A percentile compares a stretch with the other conserved stretches of the same genome.
These are phyloP conservation scores for Boechera stricta DNA, from an alignment of 345 rosid genomes.

Conservation along the genomic window DNA sequence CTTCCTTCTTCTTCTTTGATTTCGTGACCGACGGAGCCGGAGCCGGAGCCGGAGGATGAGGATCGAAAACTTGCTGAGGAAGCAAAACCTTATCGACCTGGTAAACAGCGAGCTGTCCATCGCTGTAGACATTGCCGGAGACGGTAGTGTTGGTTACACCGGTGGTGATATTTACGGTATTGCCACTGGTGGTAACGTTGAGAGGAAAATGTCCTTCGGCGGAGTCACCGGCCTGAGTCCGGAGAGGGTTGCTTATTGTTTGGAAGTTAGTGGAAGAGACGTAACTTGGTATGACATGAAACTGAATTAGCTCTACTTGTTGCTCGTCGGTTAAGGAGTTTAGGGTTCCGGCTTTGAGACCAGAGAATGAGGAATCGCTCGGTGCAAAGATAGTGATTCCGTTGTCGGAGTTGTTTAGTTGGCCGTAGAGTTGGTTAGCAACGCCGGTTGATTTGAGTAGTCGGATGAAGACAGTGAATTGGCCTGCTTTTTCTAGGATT, in stretches of 20 bases:
- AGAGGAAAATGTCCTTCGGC: conserved; percentile 51
- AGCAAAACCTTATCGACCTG: conserved; percentile 52
- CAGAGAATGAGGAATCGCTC: conserved; percentile 51
- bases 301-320: conserved; percentile 51
- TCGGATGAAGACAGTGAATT: conserved; percentile 56
- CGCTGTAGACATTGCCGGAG: conserved; percentile 52
- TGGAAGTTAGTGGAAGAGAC: conserved; percentile 50
- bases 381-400: conserved; percentile 61
- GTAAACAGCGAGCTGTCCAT: conserved; percentile 57
- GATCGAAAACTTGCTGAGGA: conserved; percentile 51
- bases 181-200: conserved; percentile 52
- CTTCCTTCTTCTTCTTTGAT: conserved; percentile 48
- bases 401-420: conserved; percentile 55
- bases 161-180: conserved; percentile 49
- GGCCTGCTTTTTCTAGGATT: conserved; percentile 65
- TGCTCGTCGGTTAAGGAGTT: conserved; percentile 51
- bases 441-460: conserved; percentile 62
- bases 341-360: conserved; percentile 51
- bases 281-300: conserved; percentile 52
- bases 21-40: conserved; percentile 49
- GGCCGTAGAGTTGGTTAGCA: conserved; percentile 48
- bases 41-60: conserved; percentile 52
- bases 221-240: conserved; percentile 55
- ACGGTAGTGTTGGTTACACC: conserved; percentile 57
- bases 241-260: conserved; percentile 54